Evolutionary conservation across 257 asterid genomes (phyloP).

Genomic region (Solanum rostratum): DNA sequence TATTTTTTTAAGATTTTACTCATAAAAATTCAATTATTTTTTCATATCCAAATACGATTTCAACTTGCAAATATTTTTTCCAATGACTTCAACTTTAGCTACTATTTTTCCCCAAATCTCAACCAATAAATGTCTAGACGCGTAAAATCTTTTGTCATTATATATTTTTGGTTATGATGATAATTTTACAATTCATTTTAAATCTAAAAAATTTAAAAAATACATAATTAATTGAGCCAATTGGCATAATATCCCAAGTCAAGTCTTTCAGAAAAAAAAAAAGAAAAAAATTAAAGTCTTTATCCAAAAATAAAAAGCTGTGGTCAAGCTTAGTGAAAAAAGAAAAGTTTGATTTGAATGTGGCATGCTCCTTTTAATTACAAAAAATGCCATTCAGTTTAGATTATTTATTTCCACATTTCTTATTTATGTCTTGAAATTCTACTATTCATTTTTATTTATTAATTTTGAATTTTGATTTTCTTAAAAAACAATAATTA

Average conservation of each 20-base stretch:
- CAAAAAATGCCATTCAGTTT: not conserved
- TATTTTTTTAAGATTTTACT: not conserved
- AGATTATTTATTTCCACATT: not conserved
- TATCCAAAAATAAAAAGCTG: not conserved
- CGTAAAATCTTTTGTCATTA: not conserved
- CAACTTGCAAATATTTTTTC: not conserved
- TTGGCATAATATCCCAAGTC: not conserved
- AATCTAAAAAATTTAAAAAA: not conserved
- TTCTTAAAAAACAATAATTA: too few species aligned
- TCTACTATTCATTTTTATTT: too few species aligned
- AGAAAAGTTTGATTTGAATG: not conserved
- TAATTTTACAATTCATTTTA: not conserved
- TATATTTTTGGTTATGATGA: too few species aligned
- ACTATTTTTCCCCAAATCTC: not conserved
- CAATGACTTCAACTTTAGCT: not conserved
- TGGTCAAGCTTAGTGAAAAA: not conserved
- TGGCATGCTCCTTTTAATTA: not conserved
- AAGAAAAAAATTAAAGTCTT: not conserved
- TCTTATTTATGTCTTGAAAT: not conserved
- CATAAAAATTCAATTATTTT: too few species aligned
- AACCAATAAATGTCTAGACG: not conserved
- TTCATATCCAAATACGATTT: not conserved
- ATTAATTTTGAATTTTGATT: accelerated
- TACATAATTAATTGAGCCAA: not conserved
- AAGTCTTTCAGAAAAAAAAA: not conserved